Conservation (phyloP, 2,329 filamentous ascomycete genomes). For the Xylaria sp. region DNA sequence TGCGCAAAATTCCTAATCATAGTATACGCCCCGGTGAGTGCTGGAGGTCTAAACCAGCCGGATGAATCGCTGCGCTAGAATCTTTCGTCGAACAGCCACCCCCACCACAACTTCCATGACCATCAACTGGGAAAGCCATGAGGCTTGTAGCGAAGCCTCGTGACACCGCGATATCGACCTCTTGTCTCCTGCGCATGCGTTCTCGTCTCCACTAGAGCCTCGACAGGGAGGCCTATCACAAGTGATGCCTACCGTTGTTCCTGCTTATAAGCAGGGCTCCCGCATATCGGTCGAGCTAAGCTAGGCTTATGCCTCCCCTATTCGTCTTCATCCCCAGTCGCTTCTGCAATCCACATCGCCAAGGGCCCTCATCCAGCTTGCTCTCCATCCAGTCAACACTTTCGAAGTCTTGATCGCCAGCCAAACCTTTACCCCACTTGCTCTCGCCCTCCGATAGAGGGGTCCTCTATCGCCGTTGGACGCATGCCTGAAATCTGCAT, state of each 20-base stretch:
- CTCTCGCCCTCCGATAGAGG: slow-evolving; percentile 18
- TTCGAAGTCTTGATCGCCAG: slow-evolving; percentile 16
- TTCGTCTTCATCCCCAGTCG: slow-evolving; percentile 31
- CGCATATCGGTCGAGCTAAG: slow-evolving; percentile 21
- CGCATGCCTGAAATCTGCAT: slow-evolving; percentile 27
- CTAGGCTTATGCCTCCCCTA: slow-evolving; percentile 24
- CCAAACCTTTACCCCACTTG: slow-evolving; percentile 4
- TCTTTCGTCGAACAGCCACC: background rate
- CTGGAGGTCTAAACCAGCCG: background rate
- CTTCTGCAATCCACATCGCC: slow-evolving; percentile 22
- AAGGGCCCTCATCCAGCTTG: slow-evolving; percentile 16
- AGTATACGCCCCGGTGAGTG: background rate
- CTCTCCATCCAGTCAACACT: slow-evolving; percentile 17
- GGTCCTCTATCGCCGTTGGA: slow-evolving; percentile 14
- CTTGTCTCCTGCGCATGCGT: slow-evolving; percentile 18
- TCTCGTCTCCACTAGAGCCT: slow-evolving; percentile 18
- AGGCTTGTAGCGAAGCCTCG: slow-evolving; percentile 17
- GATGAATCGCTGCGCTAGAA: background rate
- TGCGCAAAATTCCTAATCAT: background rate
- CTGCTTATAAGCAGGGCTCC: slow-evolving; percentile 30
- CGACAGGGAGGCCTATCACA: slow-evolving; percentile 32
- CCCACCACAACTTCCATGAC: slow-evolving; percentile 11
- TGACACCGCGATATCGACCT: slow-evolving; percentile 15
- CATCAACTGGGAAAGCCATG: slow-evolving; percentile 21
- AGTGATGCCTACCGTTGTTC: slow-evolving; percentile 22